Evolutionary conservation across 2,329 filamentous ascomycete species (phyloP).

Genomic region (Aspergillus neotritici): DNA sequence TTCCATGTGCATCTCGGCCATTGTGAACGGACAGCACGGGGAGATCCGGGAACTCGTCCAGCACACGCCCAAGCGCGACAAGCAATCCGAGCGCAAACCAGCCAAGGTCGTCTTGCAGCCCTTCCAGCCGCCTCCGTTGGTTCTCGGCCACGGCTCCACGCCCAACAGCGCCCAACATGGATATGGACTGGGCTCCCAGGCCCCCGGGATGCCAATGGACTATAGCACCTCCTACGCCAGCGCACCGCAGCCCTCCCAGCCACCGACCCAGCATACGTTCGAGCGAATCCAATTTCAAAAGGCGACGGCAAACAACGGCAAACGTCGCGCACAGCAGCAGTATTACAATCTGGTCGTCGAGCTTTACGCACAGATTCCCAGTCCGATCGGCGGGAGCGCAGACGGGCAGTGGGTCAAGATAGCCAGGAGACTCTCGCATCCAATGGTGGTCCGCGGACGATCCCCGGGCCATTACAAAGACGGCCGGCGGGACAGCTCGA

Average conservation of each 20-base stretch:
- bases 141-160: slow-evolving; percentile 22
- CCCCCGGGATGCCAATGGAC: slow-evolving; percentile 28
- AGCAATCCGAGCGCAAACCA: slow-evolving; percentile 72
- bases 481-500: slow-evolving; percentile 61
- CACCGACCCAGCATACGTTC: slow-evolving; percentile 57
- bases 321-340: slow-evolving; percentile 81
- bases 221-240: slow-evolving; percentile 28
- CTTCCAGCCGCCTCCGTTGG: slow-evolving; percentile 51
- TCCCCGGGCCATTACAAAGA: slow-evolving; percentile 77
- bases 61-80: slow-evolving; percentile 87
- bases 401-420: slow-evolving; percentile 62
- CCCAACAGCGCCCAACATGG: slow-evolving; percentile 20
- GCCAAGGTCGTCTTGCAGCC: slow-evolving; percentile 63
- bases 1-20: slow-evolving; percentile 77
- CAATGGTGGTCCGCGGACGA: slow-evolving; percentile 80
- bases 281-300: slow-evolving; percentile 93
- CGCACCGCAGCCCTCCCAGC: slow-evolving; percentile 29
- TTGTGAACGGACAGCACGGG: slow-evolving; percentile 67
- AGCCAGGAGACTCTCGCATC: slow-evolving; percentile 66
- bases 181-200: slow-evolving; percentile 22
- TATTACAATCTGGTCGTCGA: slow-evolving; percentile 90
- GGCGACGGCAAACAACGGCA: slow-evolving; percentile 89
- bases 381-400: slow-evolving; percentile 25
- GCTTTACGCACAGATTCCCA: slow-evolving; percentile 64
- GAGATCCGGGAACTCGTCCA: slow-evolving; percentile 81